Evolutionary conservation across 2,329 filamentous ascomycete genomes (phyloP), one percentile per base, ranked within the genome.

Genomic region (Blastomyces gilchristii): DNA sequence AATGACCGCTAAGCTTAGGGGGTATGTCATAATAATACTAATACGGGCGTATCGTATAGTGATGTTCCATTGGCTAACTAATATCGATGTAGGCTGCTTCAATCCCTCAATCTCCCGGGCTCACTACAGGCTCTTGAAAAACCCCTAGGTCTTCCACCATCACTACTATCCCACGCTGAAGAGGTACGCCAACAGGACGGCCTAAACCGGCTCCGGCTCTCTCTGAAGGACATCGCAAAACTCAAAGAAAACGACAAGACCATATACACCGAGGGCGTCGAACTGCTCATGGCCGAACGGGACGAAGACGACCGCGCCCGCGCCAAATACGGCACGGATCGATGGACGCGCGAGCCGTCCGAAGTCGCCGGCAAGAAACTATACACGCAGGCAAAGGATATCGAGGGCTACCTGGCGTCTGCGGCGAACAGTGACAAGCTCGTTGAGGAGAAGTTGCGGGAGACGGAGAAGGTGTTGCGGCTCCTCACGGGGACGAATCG

Each of bases 111-210:
- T 64, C 83, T 99, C 0, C 94, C 94, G 0, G 94, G 94, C 0
- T 96, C 93, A 0, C 77, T 99, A 3, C 94, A 99, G 73, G 94
- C 94, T 0, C 81, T 97, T 0, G 94, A 99, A 73, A 97, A 97
- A 72, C 94, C 94, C 0, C 81, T 99, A 0, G 94, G 94, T 0
- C 76, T 99, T 3, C 94, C 94, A 0, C 90, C 91, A 0, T 89
- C 86, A 18, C 77, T 99, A 1, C 84, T 91, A 2, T 90, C 94
- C 28, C 94, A 97, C 69, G 93, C 93, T 0, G 93, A 97, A 72
- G 94, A 97, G 71, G 88, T 99, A 58, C 84, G 92, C 25, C 93
- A 97, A 72, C 89, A 92, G 63, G 91, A 96, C 70, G 93, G 91
- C 0, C 79, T 96, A 41, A 86, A 88, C 63, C 82, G 89, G 37